A percentile compares a stretch with the other conserved stretches of the same genome.
Conservation (phyloP, 495 filamentous ascomycete species). For the Achaetomiella virescens region DNA sequence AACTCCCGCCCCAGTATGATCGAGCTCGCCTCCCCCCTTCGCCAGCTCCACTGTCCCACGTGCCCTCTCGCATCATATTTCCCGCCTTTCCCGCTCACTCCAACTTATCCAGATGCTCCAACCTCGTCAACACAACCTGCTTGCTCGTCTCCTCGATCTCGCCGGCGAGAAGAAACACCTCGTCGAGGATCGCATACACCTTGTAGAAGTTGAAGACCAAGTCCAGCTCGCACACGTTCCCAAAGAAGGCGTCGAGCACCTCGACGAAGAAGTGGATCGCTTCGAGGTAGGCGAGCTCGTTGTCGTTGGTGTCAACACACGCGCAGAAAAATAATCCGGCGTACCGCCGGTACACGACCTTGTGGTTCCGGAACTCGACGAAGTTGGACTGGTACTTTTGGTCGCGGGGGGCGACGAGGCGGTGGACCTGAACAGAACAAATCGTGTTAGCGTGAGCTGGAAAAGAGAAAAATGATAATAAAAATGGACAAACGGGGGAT, state of each 20-base stretch:
- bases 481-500: too few relatives aligned
- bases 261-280: constrained; percentile 99
- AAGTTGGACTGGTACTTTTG: constrained; percentile 99
- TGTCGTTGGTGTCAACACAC: constrained; percentile 98
- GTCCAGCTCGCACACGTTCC: constrained; percentile 98
- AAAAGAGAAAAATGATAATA: neutral
- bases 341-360: constrained; percentile 95
- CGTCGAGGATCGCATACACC: constrained; percentile 97
- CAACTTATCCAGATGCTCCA: constrained; percentile 95
- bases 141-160: constrained; percentile 99
- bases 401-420: constrained; percentile 91
- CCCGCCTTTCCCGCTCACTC: constrained; percentile 52
- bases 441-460: too few relatives aligned
- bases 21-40: too few relatives aligned
- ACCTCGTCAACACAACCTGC: constrained; percentile 87
- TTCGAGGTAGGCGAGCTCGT: constrained; percentile 94
- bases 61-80: too few relatives aligned
- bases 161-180: constrained; percentile 88
- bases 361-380: constrained; percentile 88
- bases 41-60: too few relatives aligned
- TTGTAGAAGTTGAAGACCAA: constrained; percentile 99
- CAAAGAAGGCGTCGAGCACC: constrained; percentile 96
- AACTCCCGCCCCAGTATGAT: too few relatives aligned
- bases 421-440: constrained; percentile 86
- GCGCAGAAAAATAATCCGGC: constrained; percentile 98